Conservation (phyloP, 306 rosid genomes). For the Acacia melanoxylon region DNA sequence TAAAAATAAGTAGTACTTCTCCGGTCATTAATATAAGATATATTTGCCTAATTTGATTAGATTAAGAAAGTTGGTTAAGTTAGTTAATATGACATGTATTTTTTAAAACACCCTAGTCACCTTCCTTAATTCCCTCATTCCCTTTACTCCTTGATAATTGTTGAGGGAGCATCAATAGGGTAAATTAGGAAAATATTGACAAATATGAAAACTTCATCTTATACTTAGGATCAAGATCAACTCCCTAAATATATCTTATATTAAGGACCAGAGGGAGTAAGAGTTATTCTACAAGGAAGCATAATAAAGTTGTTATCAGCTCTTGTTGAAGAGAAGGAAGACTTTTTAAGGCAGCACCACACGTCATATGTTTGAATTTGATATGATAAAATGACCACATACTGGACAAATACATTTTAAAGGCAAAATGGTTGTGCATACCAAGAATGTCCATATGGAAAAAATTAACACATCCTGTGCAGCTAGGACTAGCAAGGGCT, state of each 20-base stretch:
- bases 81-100: too few species aligned
- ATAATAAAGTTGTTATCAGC: background rate
- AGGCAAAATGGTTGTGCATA: background rate
- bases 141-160: too few species aligned
- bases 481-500: background rate
- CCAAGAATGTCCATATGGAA: background rate
- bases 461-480: background rate
- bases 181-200: too few species aligned
- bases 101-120: too few species aligned
- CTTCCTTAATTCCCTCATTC: too few species aligned
- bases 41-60: too few species aligned
- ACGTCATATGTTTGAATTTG: conserved; percentile 22
- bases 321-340: background rate
- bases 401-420: background rate
- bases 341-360: conserved; percentile 2
- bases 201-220: too few species aligned
- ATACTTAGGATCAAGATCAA: too few species aligned
- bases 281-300: background rate
- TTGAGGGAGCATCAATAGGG: too few species aligned
- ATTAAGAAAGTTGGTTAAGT: too few species aligned
- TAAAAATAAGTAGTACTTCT: background rate
- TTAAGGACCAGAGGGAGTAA: background rate
- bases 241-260: too few species aligned
- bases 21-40: too few species aligned
- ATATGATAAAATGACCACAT: conserved; percentile 1